Base-by-base conservation (phyloP, 257 asterid species). In the Salvia rosmarinus region DNA sequence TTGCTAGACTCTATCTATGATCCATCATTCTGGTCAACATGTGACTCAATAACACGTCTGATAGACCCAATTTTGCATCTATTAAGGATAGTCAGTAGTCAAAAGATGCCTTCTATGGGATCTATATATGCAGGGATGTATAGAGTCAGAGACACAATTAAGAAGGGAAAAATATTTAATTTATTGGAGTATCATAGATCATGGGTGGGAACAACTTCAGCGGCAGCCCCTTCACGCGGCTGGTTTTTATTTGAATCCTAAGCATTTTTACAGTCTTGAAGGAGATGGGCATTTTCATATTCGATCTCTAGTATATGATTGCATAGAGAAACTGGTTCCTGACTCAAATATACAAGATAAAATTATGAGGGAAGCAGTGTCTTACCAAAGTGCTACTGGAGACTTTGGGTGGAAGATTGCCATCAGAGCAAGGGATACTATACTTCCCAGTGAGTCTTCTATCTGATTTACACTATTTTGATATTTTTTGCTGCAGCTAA, bases 341-440 rank as follows among this genome's bases (percentile, higher is more conserved):
- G 99, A 94, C 57, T 87, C 92, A 58, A 81, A 85, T 72, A 52
- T 81, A 51, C 97, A 94, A 81, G 99, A 91, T 80, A 88, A 82
- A 57, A 86, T 85, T 72, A 87, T 86, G 84, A 89, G 88, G 79
- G 99, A 94, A 75, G 86, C 89, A 42, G 76, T 85, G 6, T 81
- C 88, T 42, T 94, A 91, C 69, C 95, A 88, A 63, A 87, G 84
- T 47, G 84, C 87, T 59, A 81, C 79, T 14, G 97, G 99, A 68
- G 97, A 94, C 79, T 91, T 94, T 80, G 99, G 99, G 47, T 75
- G 99, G 67, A 86, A 91, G 79, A 86, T 91, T 96, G 97, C 99
- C 51, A 78, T 86, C 54, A 78, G 99, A 81, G 97, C 99, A 25
- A 84, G 96, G 82, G 95, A 86, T 51, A 85, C 90, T 58, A 76